Base-by-base conservation (phyloP, 1,139 yeast genomes). In the Candida sojae region DNA sequence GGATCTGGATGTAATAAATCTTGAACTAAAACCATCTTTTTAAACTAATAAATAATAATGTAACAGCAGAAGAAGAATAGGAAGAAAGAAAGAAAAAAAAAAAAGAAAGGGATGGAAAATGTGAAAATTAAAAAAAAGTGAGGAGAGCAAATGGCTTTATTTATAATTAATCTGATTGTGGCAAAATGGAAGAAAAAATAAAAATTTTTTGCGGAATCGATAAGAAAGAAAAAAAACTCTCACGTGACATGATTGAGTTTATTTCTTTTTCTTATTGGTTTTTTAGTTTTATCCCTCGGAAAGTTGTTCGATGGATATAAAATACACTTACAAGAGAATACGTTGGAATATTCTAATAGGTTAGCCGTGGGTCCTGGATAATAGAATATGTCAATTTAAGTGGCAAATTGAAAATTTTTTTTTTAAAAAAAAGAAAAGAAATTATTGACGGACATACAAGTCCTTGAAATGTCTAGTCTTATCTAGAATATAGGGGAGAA, bases 1-100 rank as follows among this genome's bases (percentile, higher is more conserved):
- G 96, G 88, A 75, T 88, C 77, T 78, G 99, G 99, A 95, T 93
- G 88, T 78, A 93, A 88, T 67, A 89, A 86, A 86, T 89, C 96
- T 83, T 88, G 95, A 82, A 91, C 96, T 83, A 89, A 86, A 87
- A 88, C 96, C 96, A 42, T 42, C 21, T 31, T 40, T 40, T 17
- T 23, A 9, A 32, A 31, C 23, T 7, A 34, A 34, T 21, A 26
- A 42, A 7, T 5, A 42, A n/a, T 11, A 26, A 13, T 26, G 10
- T 23, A 13, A 28, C 5, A n/a, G 1, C 32, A n/a, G 12, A 11
- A 40, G 7, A 32, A 31, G 30, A 41, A 12, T 10, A 39, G n/a
- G n/a, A n/a, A n/a, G n/a, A 39, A 26, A 37, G 12, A 12, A n/a
- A 23, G 21, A 40, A 32, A 30, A 21, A 39, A 11, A 39, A 6